Base-by-base conservation (phyloP, 2,329 filamentous ascomycete species). In the Zymoseptoria ardabiliae region DNA sequence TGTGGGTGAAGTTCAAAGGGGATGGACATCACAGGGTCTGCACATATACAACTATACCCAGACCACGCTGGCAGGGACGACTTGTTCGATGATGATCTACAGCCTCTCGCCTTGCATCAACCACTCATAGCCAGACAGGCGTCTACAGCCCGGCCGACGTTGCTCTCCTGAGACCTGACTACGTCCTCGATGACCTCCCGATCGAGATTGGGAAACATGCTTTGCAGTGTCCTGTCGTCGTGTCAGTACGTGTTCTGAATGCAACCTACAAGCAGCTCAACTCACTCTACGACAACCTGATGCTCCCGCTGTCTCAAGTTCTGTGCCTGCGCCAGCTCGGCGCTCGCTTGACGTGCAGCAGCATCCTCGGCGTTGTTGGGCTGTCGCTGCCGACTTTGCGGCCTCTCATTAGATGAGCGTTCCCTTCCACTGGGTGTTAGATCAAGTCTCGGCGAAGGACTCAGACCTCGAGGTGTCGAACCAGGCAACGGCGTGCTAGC, bases 131-230 rank as follows among this genome's bases (percentile, higher is more conserved):
- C 76, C 30, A 80, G 67, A 70, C 78, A 80, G 23, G 76, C 77
- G 71, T 80, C 78, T 1, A 80, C 78, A 1, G 78, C 78, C 50
- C 74, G 63, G 0, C 77, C 77, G 2, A 80, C 76, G 50, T 78
- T 85, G 72, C 94, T 95, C 75, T 97, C 88, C 76, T 99, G 97
- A 78, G 95, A 85, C 73, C 93, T 86, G 23, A 99, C 94, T 49
- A 99, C 94, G 76, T 99, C 94, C 69, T 92, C 92, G 71, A 99
- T 97, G 45, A 99, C 83, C 54, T 99, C 95, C 69, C 86, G 85
- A 73, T 99, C 94, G 55, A 99, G 79, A 71, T 95, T 91, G 0
- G 94, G 94, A 73, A 99, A 99, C 94, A 99, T 99, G 68, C 91
- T 89, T 53, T 90, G 87, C 59, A 99, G 77, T 41, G 94, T 97